These are phyloP conservation scores for Pyrus betulifolia DNA, from an alignment of 306 rosid species.

Conservation along the genomic window DNA sequence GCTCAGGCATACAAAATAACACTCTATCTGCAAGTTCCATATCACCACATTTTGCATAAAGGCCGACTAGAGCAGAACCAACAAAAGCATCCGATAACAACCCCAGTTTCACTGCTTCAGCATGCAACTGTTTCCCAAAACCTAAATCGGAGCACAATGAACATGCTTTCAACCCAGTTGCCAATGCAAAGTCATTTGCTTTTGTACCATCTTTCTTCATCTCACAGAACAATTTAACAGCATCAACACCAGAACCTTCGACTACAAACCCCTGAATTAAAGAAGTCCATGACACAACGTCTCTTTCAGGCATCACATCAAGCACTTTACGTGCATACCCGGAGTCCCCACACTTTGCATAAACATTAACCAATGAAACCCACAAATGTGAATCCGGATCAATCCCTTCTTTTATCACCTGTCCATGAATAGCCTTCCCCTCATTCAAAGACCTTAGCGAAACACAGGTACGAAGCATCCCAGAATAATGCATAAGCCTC, in stretches of 20 bases:
- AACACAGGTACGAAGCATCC: slow-evolving; percentile 21
- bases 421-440: slow-evolving; percentile 33
- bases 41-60: slow-evolving; percentile 32
- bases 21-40: slow-evolving; percentile 28
- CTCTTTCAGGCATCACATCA: slow-evolving; percentile 33
- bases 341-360: slow-evolving; percentile 28
- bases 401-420: slow-evolving; percentile 22
- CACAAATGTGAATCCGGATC: slow-evolving; percentile 32
- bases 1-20: slow-evolving; percentile 32
- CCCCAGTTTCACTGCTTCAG: slow-evolving; percentile 29
- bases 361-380: slow-evolving; percentile 33
- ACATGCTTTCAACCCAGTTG: slow-evolving; percentile 34
- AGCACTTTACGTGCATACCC: slow-evolving; percentile 22
- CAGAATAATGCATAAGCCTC: slow-evolving; percentile 24
- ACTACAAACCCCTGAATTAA: slow-evolving; percentile 29
- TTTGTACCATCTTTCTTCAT: slow-evolving; percentile 34
- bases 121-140: slow-evolving; percentile 37
- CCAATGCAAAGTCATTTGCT: slow-evolving; percentile 34
- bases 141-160: slow-evolving; percentile 18
- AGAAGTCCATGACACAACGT: slow-evolving; percentile 39
- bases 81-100: slow-evolving; percentile 23
- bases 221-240: slow-evolving; percentile 19
- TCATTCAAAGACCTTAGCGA: slow-evolving; percentile 20
- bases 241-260: slow-evolving; percentile 12
- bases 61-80: slow-evolving; percentile 31